These are phyloP conservation scores for Amaranthus tricolor DNA, from an alignment of 179 eudicot species.

Conservation along the genomic window DNA sequence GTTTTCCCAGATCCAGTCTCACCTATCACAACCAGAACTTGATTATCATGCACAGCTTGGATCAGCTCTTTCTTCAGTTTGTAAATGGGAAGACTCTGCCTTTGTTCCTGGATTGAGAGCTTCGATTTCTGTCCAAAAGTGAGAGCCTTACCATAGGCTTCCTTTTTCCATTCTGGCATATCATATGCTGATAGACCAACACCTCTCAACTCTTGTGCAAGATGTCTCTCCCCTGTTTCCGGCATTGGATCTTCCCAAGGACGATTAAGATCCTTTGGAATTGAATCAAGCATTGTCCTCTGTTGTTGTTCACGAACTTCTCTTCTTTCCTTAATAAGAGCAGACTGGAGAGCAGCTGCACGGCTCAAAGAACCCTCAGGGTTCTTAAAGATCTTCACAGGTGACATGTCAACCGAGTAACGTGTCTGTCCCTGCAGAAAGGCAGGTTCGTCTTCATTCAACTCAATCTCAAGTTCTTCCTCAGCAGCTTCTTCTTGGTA, in stretches of 20 bases:
- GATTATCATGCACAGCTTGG: slow-evolving; percentile 82
- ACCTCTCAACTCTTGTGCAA: slow-evolving; percentile 95
- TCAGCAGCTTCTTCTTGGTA: slow-evolving; percentile 84
- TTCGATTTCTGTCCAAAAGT: slow-evolving; percentile 94
- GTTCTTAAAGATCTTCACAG: slow-evolving; percentile 84
- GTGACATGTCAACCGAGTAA: slow-evolving; percentile 82
- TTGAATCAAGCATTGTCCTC: slow-evolving; percentile 85
- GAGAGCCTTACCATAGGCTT: slow-evolving; percentile 76
- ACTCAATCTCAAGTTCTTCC: slow-evolving; percentile 86
- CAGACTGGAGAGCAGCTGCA: slow-evolving; percentile 89
- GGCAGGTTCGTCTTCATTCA: slow-evolving; percentile 89
- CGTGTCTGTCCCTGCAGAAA: slow-evolving; percentile 78
- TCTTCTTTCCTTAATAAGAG: slow-evolving; percentile 82
- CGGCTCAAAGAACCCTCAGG: slow-evolving; percentile 94
- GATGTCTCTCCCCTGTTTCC: slow-evolving; percentile 91
- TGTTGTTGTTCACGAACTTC: slow-evolving; percentile 93
- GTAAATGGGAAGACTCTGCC: slow-evolving; percentile 89
- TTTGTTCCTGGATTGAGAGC: slow-evolving; percentile 88
- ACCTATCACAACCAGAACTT: slow-evolving; percentile 79
- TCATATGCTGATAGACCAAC: slow-evolving; percentile 91
- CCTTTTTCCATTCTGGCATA: slow-evolving; percentile 98
- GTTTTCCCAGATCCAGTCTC: slow-evolving; percentile 54
- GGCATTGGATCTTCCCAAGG: slow-evolving; percentile 99
- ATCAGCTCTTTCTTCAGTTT: slow-evolving; percentile 80
- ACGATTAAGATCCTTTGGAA: slow-evolving; percentile 93